Conservation (phyloP, 495 filamentous ascomycete species). For the Neurospora sublineolata region DNA sequence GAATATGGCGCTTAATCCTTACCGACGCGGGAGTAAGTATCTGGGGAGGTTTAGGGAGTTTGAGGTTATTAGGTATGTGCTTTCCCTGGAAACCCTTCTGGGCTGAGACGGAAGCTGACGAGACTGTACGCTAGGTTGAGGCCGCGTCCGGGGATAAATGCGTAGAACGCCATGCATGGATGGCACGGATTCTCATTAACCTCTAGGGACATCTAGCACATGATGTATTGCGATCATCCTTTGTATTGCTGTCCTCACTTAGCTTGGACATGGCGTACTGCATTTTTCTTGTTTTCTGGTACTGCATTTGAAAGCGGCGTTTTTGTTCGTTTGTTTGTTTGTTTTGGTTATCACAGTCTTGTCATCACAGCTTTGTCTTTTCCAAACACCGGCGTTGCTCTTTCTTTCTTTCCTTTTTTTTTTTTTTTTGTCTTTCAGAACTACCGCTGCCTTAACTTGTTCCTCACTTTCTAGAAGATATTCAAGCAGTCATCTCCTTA, state of each 20-base stretch:
- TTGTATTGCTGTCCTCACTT: not conserved
- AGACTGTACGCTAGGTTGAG: not conserved
- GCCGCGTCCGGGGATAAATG: not conserved
- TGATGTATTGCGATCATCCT: not conserved
- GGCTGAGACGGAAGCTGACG: not conserved
- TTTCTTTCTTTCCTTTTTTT: not conserved
- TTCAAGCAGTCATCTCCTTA: conserved; percentile 27
- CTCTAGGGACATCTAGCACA: not conserved
- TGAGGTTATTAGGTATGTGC: conserved; percentile 68
- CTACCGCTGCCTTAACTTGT: not conserved
- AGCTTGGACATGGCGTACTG: not conserved
- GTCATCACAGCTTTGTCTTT: not conserved
- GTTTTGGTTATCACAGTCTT: not conserved
- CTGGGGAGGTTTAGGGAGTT: conserved; percentile 61
- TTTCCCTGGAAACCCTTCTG: too few relatives aligned
- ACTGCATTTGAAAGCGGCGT: not conserved
- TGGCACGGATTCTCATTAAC: not conserved
- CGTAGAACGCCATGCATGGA: not conserved
- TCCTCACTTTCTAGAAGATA: not conserved
- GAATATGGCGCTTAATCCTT: conserved; percentile 48
- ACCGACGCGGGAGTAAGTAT: conserved; percentile 56
- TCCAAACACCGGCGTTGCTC: not conserved
- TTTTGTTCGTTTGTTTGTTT: not conserved
- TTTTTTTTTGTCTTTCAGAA: not conserved
- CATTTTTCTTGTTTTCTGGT: not conserved